Base-by-base conservation (phyloP, 2,329 filamentous ascomycete genomes). In the Xylaria arbuscula region DNA sequence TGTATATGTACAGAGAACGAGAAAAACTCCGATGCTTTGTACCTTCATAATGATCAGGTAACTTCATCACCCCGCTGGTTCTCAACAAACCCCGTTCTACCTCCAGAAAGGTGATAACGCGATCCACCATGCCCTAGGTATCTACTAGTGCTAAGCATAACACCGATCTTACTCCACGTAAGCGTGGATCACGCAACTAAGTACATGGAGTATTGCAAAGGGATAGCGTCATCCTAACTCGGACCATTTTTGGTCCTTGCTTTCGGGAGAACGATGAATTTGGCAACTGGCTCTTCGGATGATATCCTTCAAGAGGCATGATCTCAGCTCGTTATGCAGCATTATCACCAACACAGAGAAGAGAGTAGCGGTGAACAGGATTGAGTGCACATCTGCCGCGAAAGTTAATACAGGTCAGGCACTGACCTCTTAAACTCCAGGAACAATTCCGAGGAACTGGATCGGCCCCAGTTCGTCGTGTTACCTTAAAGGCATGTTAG, bases 391-490 rank as follows among this genome's bases (percentile, higher is more conserved):
- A 42, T 42, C 11, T 42, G 15, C 40, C 15, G 13, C 40, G 13
- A 15, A 45, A 45, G 17, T 47, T 47, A 59, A 59, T 59, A 56
- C 53, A 45, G 36, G 24, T 24, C 13, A 65, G n/a, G 13, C 24
- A 40, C 28, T 11, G 34, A 45, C 59, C 60, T 55, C 24, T 67
- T 57, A 47, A 8, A 50, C 9, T 24, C 45, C 55, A 54, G 22
- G n/a, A 50, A 17, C 22, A 15, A 40, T 54, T 47, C 65, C 65
- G 65, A 60, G 65, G 65, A 50, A 50, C 54, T 67, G 65, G 65
- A 32, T 55, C 32, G 24, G 24, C 61, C 50, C 65, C 28, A 22
- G 51, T 59, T 55, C 36, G 32, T 24, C 50, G 13, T 60, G 32
- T 10, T 47, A n/a, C 24, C 24, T 34, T 32, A n/a, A 28, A 28